Conservation (phyloP, 2,329 filamentous ascomycete genomes). For the Curvularia sp. region DNA sequence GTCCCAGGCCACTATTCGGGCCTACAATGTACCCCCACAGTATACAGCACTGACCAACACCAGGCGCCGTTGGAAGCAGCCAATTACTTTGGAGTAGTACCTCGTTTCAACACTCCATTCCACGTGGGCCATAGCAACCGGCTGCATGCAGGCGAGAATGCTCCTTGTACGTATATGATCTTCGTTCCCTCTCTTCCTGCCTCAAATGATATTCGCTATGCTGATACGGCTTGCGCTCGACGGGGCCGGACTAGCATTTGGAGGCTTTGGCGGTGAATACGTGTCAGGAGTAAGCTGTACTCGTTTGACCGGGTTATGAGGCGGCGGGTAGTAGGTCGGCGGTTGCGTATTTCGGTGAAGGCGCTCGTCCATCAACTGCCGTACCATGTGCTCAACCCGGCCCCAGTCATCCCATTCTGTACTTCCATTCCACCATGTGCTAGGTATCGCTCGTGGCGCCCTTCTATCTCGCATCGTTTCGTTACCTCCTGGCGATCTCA, state of each 20-base stretch:
- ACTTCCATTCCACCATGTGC: constrained; percentile 63
- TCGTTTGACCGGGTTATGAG: constrained; percentile 49
- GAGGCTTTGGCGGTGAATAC: constrained; percentile 27
- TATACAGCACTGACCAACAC: neutral
- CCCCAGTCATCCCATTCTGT: constrained; percentile 84
- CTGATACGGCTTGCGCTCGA: constrained; percentile 55
- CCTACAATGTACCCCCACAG: neutral
- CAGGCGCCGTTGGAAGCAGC: neutral
- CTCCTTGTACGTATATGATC: neutral
- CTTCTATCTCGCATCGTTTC: constrained; percentile 50
- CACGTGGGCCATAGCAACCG: neutral
- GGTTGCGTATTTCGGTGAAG: constrained; percentile 40
- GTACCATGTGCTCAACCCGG: constrained; percentile 69
- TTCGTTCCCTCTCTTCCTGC: neutral
- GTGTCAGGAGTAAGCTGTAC: constrained; percentile 43
- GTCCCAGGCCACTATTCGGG: neutral
- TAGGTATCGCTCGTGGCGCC: constrained; percentile 58
- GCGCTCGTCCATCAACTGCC: constrained; percentile 60
- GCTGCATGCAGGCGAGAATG: neutral
- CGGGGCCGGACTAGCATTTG: constrained; percentile 34
- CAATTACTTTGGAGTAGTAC: neutral
- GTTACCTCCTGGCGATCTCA: constrained; percentile 28
- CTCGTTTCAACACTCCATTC: neutral
- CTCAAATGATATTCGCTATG: constrained; percentile 54
- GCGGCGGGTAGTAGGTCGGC: constrained; percentile 44